These are phyloP conservation scores for Nicotiana sylvestris DNA, from an alignment of 257 asterid genomes.

Conservation along the genomic window DNA sequence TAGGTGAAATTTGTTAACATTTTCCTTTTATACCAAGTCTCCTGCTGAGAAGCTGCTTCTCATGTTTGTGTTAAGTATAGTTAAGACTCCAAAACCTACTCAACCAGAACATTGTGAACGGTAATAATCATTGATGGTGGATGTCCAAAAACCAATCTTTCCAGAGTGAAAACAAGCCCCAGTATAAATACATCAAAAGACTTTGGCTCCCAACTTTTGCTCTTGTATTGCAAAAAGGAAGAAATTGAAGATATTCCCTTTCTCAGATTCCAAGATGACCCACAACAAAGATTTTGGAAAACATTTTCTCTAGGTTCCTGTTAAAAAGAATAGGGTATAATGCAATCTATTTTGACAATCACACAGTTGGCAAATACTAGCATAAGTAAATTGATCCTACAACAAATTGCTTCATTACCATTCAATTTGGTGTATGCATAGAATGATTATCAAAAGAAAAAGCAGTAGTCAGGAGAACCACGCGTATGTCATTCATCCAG, in stretches of 20 bases:
- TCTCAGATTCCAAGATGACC: too few species aligned
- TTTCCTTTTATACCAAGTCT: neutral
- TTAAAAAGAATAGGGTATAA: neutral
- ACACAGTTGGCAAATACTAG: neutral
- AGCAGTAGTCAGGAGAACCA: neutral
- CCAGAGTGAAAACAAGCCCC: neutral
- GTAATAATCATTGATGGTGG: neutral
- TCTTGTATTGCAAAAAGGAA: neutral
- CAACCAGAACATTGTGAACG: neutral
- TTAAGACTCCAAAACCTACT: neutral
- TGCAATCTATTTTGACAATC: neutral
- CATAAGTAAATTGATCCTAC: too few species aligned
- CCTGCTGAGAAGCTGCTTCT: neutral
- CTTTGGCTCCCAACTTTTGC: neutral
- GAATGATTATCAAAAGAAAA: neutral
- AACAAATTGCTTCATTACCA: neutral
- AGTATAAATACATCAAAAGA: neutral
- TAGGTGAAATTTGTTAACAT: neutral
- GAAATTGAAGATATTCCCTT: neutral
- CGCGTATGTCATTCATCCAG: neutral
- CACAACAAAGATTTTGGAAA: neutral
- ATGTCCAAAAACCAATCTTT: neutral
- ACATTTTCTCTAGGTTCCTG: neutral
- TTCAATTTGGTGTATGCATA: constrained; percentile 1
- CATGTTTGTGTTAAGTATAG: neutral